Evolutionary conservation across 768 basidiomycete genomes (phyloP), one percentile per base, ranked within the genome.

Genomic region (Rubroboletus satanas): DNA sequence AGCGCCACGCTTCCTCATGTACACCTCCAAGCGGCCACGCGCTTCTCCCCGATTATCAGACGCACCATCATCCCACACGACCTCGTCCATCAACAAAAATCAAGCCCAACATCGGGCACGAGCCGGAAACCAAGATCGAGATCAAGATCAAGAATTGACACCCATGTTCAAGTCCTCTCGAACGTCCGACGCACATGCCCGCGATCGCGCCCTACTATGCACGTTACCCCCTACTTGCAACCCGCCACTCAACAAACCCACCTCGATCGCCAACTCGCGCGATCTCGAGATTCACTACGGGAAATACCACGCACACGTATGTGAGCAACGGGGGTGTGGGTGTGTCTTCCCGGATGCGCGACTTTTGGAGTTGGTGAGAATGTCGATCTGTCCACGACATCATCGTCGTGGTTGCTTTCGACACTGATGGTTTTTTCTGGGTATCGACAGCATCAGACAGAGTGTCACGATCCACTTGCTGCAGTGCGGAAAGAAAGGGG

Each of bases 401-500:
- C 45, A 51, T 51, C 41, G 45, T 55, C 45, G 50, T 38, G 51
- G 31, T 17, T 26, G 23, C 2, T 1, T 41, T 26, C 26, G 21
- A 23, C 26, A 11, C 52, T 59, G 60, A 62, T 37, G 6, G 37
- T 18, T 32, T 23, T 32, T 33, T 32, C 45, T 32, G 52, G 28
- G 32, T 39, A 50, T 54, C 59, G 33, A 55, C 62, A 88, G 87
- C 88, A 91, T 71, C 84, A 87, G 66, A 88, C 86, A 23, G 93
- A 96, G 73, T 88, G 86, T 59, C 93, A 96, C 59, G 91, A 96
- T 71, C 87, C 92, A 5, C 73, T 95, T 29, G 84, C 89, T n/a
- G 83, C 80, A 12, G 73, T 92, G 37, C 77, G 83, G 32, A 86
- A 83, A 65, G 87, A 90, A 42, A 79, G 85, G 41, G 92, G 93